Evolutionary conservation across 305 asterid genomes (phyloP).

Genomic region (Solanum hybrid): DNA sequence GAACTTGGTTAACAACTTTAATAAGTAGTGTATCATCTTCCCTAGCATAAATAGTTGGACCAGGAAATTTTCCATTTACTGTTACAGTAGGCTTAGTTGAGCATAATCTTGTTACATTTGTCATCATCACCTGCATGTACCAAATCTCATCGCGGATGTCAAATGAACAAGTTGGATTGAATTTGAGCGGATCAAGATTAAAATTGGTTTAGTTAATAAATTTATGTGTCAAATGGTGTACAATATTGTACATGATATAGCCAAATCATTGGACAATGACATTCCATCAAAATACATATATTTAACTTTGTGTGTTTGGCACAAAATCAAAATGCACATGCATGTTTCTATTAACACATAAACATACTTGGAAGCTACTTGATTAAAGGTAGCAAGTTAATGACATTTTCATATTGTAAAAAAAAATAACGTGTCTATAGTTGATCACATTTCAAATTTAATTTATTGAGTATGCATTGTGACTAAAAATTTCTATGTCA

Average conservation of each 20-base stretch:
- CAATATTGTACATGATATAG: not conserved
- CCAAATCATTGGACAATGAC: not conserved
- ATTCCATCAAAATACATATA: too few relatives aligned
- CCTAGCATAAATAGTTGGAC: constrained; percentile 53
- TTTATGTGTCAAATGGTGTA: not conserved
- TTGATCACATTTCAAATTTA: too few relatives aligned
- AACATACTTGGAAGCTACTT: too few relatives aligned
- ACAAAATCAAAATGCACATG: too few relatives aligned
- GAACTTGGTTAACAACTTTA: constrained; percentile 48
- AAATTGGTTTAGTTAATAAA: not conserved
- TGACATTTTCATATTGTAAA: too few relatives aligned
- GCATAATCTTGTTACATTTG: constrained; percentile 39
- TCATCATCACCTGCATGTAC: constrained; percentile 40
- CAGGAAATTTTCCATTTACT: constrained; percentile 57
- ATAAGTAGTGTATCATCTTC: constrained; percentile 64
- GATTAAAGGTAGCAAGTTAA: too few relatives aligned
- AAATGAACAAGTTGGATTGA: not conserved
- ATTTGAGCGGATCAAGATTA: not conserved
- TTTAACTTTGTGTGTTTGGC: too few relatives aligned
- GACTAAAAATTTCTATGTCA: too few relatives aligned
- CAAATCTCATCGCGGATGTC: not conserved
- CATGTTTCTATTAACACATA: too few relatives aligned
- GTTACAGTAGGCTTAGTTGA: constrained; percentile 49
- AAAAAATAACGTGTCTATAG: too few relatives aligned
- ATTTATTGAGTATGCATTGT: too few relatives aligned